Evolutionary conservation across 495 filamentous ascomycete species (phyloP).

Genomic region (Aspergillus haitiensis): DNA sequence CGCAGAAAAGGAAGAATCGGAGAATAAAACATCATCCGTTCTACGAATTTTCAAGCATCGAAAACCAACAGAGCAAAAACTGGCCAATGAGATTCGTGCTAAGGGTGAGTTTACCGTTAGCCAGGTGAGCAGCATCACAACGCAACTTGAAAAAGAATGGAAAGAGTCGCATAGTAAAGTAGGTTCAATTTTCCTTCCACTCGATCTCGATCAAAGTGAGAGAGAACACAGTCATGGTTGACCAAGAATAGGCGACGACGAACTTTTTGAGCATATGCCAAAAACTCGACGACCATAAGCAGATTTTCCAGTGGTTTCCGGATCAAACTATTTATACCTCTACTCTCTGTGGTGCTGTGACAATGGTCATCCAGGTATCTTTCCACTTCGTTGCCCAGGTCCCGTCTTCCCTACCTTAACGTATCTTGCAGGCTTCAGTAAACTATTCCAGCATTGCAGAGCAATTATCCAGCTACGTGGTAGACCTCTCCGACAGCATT

Average conservation of each 20-base stretch:
- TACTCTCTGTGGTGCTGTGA: conserved; percentile 2
- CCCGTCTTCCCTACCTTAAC: background rate
- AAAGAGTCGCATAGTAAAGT: conserved; percentile 2
- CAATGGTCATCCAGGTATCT: background rate
- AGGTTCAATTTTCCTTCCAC: background rate
- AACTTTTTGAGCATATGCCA: conserved; percentile 1
- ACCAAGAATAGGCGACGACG: background rate
- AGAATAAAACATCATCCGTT: background rate
- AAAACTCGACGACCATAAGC: conserved; percentile 1
- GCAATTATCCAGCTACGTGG: background rate
- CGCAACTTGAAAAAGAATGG: background rate
- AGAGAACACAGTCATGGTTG: background rate
- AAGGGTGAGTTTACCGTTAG: background rate
- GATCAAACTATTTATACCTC: background rate
- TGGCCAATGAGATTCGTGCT: background rate
- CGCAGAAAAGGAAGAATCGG: background rate
- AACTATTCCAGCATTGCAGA: conserved; percentile 3
- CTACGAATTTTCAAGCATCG: background rate
- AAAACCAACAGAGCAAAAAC: background rate
- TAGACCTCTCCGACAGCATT: background rate
- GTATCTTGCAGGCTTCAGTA: background rate
- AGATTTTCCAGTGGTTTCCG: conserved; percentile 3
- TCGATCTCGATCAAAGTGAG: background rate
- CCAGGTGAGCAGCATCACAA: background rate
- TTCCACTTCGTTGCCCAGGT: background rate